Percentiles rank a stretch among this genome's conserved stretches.
These are phyloP conservation scores for Mentha longifolia DNA, from an alignment of 257 asterid genomes.

Conservation along the genomic window DNA sequence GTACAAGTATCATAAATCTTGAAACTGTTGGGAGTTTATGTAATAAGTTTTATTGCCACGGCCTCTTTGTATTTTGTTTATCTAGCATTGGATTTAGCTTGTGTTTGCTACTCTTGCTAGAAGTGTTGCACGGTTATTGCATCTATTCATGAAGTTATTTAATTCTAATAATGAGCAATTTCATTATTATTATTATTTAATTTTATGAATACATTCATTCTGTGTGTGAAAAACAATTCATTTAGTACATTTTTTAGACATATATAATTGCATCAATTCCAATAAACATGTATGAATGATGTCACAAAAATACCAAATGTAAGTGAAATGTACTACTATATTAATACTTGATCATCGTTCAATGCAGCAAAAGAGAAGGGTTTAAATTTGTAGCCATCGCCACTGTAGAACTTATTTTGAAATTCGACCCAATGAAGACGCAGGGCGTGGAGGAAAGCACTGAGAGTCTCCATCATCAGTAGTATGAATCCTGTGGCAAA, in stretches of 20 bases:
- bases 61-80: too few relatives aligned
- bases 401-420: conserved; percentile 82
- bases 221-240: too few relatives aligned
- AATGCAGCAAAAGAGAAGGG: conserved; percentile 80
- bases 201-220: too few relatives aligned
- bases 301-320: conserved; percentile 39
- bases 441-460: conserved; percentile 93
- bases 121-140: too few relatives aligned
- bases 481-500: conserved; percentile 87
- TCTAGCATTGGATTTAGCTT: too few relatives aligned
- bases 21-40: background rate
- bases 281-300: conserved; percentile 29
- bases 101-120: too few relatives aligned
- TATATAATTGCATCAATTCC: conserved; percentile 1
- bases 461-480: conserved; percentile 93
- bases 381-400: conserved; percentile 86
- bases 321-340: background rate
- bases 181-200: too few relatives aligned
- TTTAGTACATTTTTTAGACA: too few relatives aligned
- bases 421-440: conserved; percentile 99
- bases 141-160: too few relatives aligned
- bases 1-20: conserved; percentile 41
- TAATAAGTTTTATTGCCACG: too few relatives aligned
- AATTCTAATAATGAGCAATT: too few relatives aligned
- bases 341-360: conserved; percentile 60